Base-by-base conservation (phyloP, 1,139 yeast genomes). In the Pichia sp. region DNA sequence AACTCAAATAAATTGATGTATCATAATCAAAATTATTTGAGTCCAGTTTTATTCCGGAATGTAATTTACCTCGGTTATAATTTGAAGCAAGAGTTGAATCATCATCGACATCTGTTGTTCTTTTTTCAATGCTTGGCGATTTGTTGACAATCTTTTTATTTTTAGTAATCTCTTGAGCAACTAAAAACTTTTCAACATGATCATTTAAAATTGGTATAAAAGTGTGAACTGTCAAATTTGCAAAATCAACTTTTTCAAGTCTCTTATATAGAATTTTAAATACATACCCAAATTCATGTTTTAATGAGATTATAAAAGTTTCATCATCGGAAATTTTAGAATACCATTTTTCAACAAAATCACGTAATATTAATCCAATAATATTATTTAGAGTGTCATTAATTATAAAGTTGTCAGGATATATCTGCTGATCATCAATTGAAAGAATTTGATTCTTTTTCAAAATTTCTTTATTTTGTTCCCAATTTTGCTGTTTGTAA, bases 271-370 rank as follows among this genome's bases (percentile, higher is more conserved):
- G 50, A 22, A 64, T 63, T 7, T 54, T 55, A 2, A 78, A 58
- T 0, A 77, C 74, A 3, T 55, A 51, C 9, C 73, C 66, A 28
- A 89, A 58, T 42, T 80, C 76, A 0, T 58, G 43, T 36, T 71
- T 73, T 4, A 87, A 68, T 33, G 74, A 73, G 2, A 73, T 69
- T 6, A 81, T 77, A 53, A 89, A 85, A 4, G 70, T 56, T 1
- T 63, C 52, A 41, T 76, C 73, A 0, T 60, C 47, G 0, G 85
- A 73, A 7, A 83, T 70, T 16, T 65, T 64, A 3, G 57, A 51
- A 55, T 69, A 86, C 97, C 97, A 89, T 3, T 76, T 60, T 37
- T 65, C 60, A 2, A 89, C 71, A 59, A 84, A 87, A 51, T 81
- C 84, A 11, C 76, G 61, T 2, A 83, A 54, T 1, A 87, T 67